phyloP scores from a whole-genome alignment of 2,329 filamentous ascomycete species.

The Sphaerostilbella broomeana region DNA sequence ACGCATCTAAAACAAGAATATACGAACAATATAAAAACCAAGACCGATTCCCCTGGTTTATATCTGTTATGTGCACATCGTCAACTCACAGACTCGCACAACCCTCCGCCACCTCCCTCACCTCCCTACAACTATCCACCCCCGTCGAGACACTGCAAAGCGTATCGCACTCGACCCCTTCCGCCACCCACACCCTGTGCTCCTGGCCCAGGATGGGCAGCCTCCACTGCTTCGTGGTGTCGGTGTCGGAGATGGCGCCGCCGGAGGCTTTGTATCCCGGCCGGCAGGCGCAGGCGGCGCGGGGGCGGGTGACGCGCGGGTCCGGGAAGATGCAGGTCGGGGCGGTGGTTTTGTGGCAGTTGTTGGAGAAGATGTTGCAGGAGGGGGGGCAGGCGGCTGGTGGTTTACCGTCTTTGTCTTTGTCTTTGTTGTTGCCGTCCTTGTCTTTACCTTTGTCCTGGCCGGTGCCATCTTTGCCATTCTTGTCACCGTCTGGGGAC shows the following conservation, averaged over 20 bases:
- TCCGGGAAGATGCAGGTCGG: slow-evolving; percentile 11
- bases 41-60: too few relatives aligned
- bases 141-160: slow-evolving; percentile 5
- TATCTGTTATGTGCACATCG: too few relatives aligned
- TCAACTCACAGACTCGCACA: neutral
- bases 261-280: slow-evolving; percentile 11
- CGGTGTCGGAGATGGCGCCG: neutral
- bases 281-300: slow-evolving; percentile 9
- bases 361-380: slow-evolving; percentile 7
- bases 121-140: slow-evolving; percentile 1
- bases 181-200: slow-evolving; percentile 12
- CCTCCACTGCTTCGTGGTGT: slow-evolving; percentile 10
- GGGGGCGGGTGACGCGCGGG: slow-evolving; percentile 5
- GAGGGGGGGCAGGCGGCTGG: slow-evolving; percentile 1
- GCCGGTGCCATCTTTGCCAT: too few relatives aligned
- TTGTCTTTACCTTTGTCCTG: too few relatives aligned
- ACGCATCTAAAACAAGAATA: too few relatives aligned
- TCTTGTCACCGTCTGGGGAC: too few relatives aligned
- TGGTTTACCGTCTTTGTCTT: too few relatives aligned
- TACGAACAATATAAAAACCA: too few relatives aligned
- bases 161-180: slow-evolving; percentile 9
- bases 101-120: neutral
- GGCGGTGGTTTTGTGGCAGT: slow-evolving; percentile 10
- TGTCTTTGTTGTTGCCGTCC: too few relatives aligned
- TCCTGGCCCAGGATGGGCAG: slow-evolving; percentile 9